These are phyloP conservation scores for Puccinia coronata DNA, from an alignment of 1,284 basidiomycete genomes.

Conservation along the genomic window DNA sequence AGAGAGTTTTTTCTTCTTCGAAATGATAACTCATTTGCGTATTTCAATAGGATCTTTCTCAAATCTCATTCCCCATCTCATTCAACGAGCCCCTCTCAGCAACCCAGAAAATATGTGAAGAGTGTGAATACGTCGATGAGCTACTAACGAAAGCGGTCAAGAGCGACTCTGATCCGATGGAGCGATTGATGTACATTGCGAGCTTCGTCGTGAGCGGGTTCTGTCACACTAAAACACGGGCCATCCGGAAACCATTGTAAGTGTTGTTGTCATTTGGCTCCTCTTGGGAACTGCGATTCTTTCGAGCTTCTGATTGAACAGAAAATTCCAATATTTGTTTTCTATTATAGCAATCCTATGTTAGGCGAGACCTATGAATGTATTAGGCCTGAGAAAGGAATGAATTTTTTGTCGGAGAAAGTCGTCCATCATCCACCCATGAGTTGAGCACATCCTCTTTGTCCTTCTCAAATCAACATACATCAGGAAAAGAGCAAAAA, in stretches of 20 bases:
- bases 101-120: slow-evolving; percentile 72
- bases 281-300: no score
- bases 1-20: neutral
- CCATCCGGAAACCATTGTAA: slow-evolving; percentile 82
- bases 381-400: slow-evolving; percentile 63
- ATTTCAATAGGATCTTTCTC: slow-evolving; percentile 71
- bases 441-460: slow-evolving; percentile 54
- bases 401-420: slow-evolving; percentile 80
- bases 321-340: neutral
- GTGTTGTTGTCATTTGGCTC: slow-evolving; percentile 57
- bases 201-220: slow-evolving; percentile 82
- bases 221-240: slow-evolving; percentile 74
- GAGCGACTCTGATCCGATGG: slow-evolving; percentile 65
- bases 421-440: slow-evolving; percentile 78
- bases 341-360: slow-evolving; percentile 71
- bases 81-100: slow-evolving; percentile 86
- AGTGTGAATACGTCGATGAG: slow-evolving; percentile 73
- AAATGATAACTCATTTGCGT: neutral
- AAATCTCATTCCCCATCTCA: slow-evolving; percentile 77
- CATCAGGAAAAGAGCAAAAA: neutral
- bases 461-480: slow-evolving; percentile 4
- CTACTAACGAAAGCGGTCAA: slow-evolving; percentile 69
- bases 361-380: slow-evolving; percentile 85
- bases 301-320: neutral
- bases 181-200: slow-evolving; percentile 74